Percentiles rank a stretch among this genome's conserved stretches.
Evolutionary conservation across 345 rosid species (phyloP).

Genomic region (Zanthoxylum bungeanum): DNA sequence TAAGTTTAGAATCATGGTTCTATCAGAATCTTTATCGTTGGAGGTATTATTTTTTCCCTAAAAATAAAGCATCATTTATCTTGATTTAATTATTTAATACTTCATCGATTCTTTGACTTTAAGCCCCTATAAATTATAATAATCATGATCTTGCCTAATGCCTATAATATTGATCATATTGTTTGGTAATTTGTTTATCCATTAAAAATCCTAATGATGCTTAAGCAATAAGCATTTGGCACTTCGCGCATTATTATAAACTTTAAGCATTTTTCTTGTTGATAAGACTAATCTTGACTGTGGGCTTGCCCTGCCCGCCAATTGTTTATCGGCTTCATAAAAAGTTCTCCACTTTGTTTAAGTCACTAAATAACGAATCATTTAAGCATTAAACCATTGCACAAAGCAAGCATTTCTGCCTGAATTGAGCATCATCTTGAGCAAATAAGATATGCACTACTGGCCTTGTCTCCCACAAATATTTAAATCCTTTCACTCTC

Average conservation of each 20-base stretch:
- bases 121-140: too few species aligned
- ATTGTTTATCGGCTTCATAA: neutral
- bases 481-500: too few species aligned
- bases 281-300: neutral
- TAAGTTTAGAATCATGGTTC: neutral
- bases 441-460: neutral
- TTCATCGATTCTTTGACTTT: neutral
- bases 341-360: neutral
- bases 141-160: constrained; percentile 2
- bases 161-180: neutral
- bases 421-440: neutral
- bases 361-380: neutral
- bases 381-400: neutral
- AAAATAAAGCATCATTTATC: neutral
- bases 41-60: neutral
- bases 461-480: neutral
- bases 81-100: neutral
- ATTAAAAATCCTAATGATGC: neutral
- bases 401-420: neutral
- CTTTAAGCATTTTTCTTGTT: neutral
- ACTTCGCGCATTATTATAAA: neutral
- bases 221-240: neutral
- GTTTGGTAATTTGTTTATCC: neutral
- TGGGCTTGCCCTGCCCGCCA: neutral
- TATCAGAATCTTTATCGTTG: neutral